Evolutionary conservation across 2,329 filamentous ascomycete species (phyloP), one percentile per base, ranked within the genome.

Genomic region (Sporothrix mexicana): DNA sequence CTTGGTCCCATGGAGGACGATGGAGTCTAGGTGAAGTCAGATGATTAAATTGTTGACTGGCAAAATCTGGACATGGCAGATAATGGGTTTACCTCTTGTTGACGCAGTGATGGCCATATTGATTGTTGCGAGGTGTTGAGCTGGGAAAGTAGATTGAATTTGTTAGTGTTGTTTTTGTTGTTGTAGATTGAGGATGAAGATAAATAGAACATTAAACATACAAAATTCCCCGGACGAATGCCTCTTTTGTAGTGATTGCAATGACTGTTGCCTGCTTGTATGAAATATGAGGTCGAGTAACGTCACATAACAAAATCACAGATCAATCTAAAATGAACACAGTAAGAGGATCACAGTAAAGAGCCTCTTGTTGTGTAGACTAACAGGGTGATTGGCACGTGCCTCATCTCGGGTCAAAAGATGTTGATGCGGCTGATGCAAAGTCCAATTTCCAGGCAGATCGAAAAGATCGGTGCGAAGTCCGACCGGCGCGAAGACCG

Each of bases 401-500:
- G 43, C 20, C 9, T 66, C 43, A 17, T 6, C 20, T 15, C 20
- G 30, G 36, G 49, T 8, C 30, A 20, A 17, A 7, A 17, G 6
- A 3, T n/a, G 23, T 25, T 1, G 3, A 23, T 45, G 17, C 30
- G 43, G 20, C 43, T 5, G 17, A n/a, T 20, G 30, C 43, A 43
- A 66, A 66, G 62, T 9, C 62, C 62, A 43, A 66, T 23, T 36
- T 36, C 30, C 30, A 36, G 30, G 30, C 30, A 36, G 30, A 15
- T 9, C 15, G n/a, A 15, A 20, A 25, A 12, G 2, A 9, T 7
- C 62, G 62, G 62, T 49, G 62, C 23, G 62, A 66, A 66, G 43
- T 25, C 62, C 62, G 62, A 49, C 20, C 62, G 62, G 62, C 20
- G 49, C 62, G 62, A 66, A 66, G 43, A 30, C 62, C 62, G 62